Percentiles rank a stretch among this genome's conserved stretches.
Evolutionary conservation across 805 yeast genomes (phyloP).

Genomic region (Sugiyamaella valdiviana): DNA sequence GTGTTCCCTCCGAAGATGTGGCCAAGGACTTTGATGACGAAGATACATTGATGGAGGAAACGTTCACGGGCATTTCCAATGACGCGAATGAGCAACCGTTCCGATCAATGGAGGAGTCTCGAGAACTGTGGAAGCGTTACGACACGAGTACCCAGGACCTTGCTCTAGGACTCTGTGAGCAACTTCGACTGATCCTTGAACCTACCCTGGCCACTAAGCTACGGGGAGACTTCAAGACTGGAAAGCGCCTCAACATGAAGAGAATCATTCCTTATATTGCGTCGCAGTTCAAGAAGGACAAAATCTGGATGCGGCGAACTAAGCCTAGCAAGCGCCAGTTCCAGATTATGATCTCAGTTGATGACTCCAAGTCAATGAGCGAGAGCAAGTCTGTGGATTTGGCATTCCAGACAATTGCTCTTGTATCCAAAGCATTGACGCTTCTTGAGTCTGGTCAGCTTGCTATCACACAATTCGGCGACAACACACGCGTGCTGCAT

Average conservation of each 20-base stretch:
- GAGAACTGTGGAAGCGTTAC: constrained; percentile 73
- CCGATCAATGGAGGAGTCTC: constrained; percentile 56
- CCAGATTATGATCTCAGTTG: constrained; percentile 95
- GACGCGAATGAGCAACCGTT: constrained; percentile 34
- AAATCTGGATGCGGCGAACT: constrained; percentile 95
- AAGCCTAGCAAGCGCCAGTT: constrained; percentile 96
- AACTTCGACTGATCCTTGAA: constrained; percentile 82
- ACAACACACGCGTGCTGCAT: constrained; percentile 74
- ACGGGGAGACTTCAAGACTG: constrained; percentile 93
- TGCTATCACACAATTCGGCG: constrained; percentile 87
- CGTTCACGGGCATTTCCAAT: background rate
- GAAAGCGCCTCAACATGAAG: constrained; percentile 95
- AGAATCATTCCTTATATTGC: constrained; percentile 97
- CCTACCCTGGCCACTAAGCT: constrained; percentile 96
- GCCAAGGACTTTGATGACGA: constrained; percentile 4
- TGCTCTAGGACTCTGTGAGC: constrained; percentile 85
- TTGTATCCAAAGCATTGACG: constrained; percentile 88
- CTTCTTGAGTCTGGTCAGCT: constrained; percentile 93
- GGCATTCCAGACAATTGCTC: constrained; percentile 90
- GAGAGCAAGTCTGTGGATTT: constrained; percentile 84
- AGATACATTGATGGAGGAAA: constrained; percentile 2
- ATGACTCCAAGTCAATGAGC: constrained; percentile 96
- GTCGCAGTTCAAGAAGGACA: constrained; percentile 92
- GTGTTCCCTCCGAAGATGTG: background rate
- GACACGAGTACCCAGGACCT: constrained; percentile 83